Evolutionary conservation across 768 basidiomycete species (phyloP), one percentile per base, ranked within the genome.

Genomic region (Boletus patriciae): DNA sequence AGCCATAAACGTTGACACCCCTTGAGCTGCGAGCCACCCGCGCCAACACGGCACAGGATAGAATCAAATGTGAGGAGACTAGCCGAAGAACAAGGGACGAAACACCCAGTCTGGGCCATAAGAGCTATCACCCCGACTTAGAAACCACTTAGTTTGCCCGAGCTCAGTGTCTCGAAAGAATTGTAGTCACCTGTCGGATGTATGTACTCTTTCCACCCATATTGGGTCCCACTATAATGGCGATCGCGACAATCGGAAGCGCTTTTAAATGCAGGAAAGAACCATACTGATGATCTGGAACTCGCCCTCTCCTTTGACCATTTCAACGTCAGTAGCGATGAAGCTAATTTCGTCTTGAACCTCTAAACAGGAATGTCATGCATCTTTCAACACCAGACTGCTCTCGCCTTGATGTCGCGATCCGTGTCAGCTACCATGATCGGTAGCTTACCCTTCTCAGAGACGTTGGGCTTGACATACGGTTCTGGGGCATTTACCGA

Each of bases 1-100:
- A 2, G 94, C 95, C 96, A 98, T 98, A 71, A 99, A 99, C 0
- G 97, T 99, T 25, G 94, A 96, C 0, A 99, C 93, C 97, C 97
- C 72, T 98, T 98, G 45, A 98, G 76, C 69, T 98, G 95, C 70
- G 92, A 95, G 70, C 98, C 97, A 0, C 97, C 97, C 0, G 97
- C 97, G 11, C 97, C 97, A 2, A 99, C 96, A 60, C 97, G 82
- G 54, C 96, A 97, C 13, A 98, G 25, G 25, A 25, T 25, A 25
- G 25, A 25, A 25, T 25, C 97, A 57, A 98, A 98, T 50, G 98
- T 85, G 0, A 97, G 97, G 2, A 98, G 62, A 27, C 82, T 78
- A 0, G 97, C 97, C 62, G 87, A 83, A 9, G 86, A 80, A 61
- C 94, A 97, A 2, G 97, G 97, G 0, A 99, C 97, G 68, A 94